These are phyloP conservation scores for Aspergillus felis DNA, from an alignment of 2,329 filamentous ascomycete genomes.

Conservation along the genomic window DNA sequence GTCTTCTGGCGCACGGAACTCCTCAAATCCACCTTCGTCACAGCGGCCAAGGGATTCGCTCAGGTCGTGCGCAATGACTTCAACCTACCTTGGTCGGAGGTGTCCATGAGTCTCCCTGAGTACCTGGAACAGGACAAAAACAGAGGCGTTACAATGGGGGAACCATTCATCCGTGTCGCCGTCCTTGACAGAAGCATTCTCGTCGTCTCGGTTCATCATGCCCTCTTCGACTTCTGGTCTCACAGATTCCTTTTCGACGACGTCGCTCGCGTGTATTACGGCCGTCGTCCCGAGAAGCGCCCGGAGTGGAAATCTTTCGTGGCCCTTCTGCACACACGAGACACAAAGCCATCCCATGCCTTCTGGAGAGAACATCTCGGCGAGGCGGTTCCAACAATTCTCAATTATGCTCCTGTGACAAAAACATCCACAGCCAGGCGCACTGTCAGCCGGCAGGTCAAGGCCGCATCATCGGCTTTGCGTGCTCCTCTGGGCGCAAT, in stretches of 20 bases:
- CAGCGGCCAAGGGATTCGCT: background rate
- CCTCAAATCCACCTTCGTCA: background rate
- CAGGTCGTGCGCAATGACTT: slow-evolving; percentile 3
- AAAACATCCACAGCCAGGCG: background rate
- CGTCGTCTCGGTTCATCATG: slow-evolving; percentile 3
- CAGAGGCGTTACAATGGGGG: background rate
- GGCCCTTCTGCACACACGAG: background rate
- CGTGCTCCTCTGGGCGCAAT: background rate
- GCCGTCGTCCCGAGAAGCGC: background rate
- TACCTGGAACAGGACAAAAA: slow-evolving; percentile 2
- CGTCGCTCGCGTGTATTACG: slow-evolving; percentile 1
- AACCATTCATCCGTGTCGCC: slow-evolving; percentile 1
- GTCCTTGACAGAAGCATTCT: background rate
- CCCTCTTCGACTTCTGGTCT: slow-evolving; percentile 7
- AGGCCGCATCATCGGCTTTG: background rate
- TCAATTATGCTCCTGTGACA: background rate
- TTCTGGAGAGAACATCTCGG: slow-evolving; percentile 2
- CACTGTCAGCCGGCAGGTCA: background rate
- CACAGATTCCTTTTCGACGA: slow-evolving; percentile 6
- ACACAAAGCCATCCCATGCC: background rate
- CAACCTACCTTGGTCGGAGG: slow-evolving; percentile 1
- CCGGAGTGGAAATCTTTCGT: slow-evolving; percentile 4
- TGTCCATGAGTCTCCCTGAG: background rate
- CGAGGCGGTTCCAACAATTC: background rate
- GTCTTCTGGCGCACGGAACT: background rate